These are phyloP conservation scores for Fusarium nanum DNA, from an alignment of 2,329 filamentous ascomycete genomes.

Conservation along the genomic window DNA sequence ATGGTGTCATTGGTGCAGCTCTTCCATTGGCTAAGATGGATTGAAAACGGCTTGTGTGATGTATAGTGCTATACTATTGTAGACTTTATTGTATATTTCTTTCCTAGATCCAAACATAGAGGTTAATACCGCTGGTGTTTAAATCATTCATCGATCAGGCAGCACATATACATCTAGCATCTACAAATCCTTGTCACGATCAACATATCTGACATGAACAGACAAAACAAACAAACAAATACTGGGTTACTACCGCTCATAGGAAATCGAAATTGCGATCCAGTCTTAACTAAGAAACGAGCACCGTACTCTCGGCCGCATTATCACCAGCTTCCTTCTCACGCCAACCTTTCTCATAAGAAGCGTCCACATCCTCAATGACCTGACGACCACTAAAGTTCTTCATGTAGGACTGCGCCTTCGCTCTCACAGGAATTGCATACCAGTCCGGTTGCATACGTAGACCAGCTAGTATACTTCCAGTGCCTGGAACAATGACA, in stretches of 20 bases:
- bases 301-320: conserved; percentile 52
- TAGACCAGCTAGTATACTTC: conserved; percentile 55
- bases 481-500: conserved; percentile 59
- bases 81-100: neutral
- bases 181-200: neutral
- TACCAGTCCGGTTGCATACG: conserved; percentile 72
- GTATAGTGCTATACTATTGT: neutral
- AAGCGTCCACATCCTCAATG: conserved; percentile 57
- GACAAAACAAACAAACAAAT: neutral
- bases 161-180: neutral
- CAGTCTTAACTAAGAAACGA: conserved; percentile 48
- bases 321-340: conserved; percentile 39
- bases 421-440: conserved; percentile 63
- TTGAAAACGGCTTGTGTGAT: neutral
- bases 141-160: neutral
- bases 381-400: conserved; percentile 61
- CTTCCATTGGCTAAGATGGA: neutral
- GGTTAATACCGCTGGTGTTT: neutral
- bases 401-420: conserved; percentile 55
- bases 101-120: neutral
- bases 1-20: neutral
- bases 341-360: conserved; percentile 47
- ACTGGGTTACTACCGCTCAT: neutral
- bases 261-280: neutral
- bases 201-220: neutral